phyloP scores from a whole-genome alignment of 1,284 basidiomycete species.

The Pterulicium gracile region DNA sequence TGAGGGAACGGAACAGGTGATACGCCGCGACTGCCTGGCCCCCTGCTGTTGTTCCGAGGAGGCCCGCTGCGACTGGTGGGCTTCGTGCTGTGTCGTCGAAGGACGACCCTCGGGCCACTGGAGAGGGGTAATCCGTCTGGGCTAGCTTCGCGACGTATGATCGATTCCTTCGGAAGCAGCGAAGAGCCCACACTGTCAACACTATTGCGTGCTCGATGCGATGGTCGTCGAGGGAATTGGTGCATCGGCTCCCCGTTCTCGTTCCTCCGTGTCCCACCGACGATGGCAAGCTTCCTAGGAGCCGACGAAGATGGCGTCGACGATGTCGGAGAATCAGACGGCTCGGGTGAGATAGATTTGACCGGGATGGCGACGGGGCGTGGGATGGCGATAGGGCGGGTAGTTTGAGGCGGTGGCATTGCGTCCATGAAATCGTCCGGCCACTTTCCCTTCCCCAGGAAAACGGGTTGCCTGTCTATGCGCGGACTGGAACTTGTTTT shows the following conservation, averaged over 20 bases:
- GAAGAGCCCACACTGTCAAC: conserved; percentile 32
- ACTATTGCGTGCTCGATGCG: conserved; percentile 53
- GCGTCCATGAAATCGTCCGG: conserved; percentile 69
- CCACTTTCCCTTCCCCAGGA: conserved; percentile 71
- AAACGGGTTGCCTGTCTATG: conserved; percentile 39
- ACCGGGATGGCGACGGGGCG: conserved; percentile 14
- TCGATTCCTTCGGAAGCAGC: conserved; percentile 46
- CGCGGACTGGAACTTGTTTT: conserved; percentile 24
- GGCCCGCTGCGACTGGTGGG: conserved; percentile 36
- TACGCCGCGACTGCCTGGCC: conserved; percentile 19
- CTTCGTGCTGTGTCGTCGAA: conserved; percentile 48
- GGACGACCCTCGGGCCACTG: conserved; percentile 28
- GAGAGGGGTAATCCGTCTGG: conserved; percentile 36
- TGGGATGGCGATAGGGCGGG: conserved; percentile 18
- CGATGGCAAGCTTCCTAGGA: conserved; percentile 44
- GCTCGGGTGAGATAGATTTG: conserved; percentile 16
- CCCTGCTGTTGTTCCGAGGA: conserved; percentile 17
- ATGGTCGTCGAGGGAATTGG: conserved; percentile 42
- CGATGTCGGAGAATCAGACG: conserved; percentile 15
- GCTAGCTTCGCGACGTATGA: conserved; percentile 42
- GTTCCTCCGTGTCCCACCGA: conserved; percentile 30
- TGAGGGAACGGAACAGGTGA: conserved; percentile 53
- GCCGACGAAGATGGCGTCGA: conserved; percentile 23
- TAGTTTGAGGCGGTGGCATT: conserved; percentile 33
- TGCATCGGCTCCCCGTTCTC: conserved; percentile 36